phyloP scores from a whole-genome alignment of 2,329 filamentous ascomycete species.

The Sporothrix inflata region DNA sequence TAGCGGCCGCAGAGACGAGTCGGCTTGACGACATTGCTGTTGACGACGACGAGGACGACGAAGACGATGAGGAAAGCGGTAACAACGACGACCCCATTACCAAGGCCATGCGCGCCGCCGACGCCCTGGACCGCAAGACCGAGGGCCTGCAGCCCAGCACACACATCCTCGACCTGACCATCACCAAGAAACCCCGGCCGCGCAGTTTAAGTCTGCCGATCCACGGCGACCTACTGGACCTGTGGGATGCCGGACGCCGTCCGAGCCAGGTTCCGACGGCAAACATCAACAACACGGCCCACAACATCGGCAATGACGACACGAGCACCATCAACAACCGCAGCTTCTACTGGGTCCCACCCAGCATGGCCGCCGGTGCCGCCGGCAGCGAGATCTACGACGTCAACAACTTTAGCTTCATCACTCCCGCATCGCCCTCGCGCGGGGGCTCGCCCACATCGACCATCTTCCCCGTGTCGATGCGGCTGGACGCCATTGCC shows the following conservation, averaged over 20 bases:
- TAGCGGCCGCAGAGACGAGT: neutral
- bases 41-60: constrained; percentile 42
- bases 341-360: constrained; percentile 26
- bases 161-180: constrained; percentile 53
- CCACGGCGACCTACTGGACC: constrained; percentile 40
- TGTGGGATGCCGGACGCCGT: constrained; percentile 22
- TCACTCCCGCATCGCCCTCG: constrained; percentile 20
- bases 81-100: constrained; percentile 51
- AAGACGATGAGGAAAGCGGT: constrained; percentile 34
- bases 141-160: constrained; percentile 55
- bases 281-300: neutral
- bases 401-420: constrained; percentile 23
- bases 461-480: constrained; percentile 29
- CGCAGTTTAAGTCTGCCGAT: constrained; percentile 56
- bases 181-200: constrained; percentile 38
- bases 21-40: neutral
- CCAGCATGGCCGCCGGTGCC: constrained; percentile 24
- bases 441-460: constrained; percentile 24
- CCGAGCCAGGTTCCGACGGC: constrained; percentile 37
- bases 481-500: constrained; percentile 30
- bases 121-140: constrained; percentile 54
- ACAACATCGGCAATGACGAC: constrained; percentile 47
- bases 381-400: constrained; percentile 27
- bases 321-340: constrained; percentile 19
- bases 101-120: constrained; percentile 46